phyloP scores from a whole-genome alignment of 176 grass and related monocot species.

The Poa pratensis region DNA sequence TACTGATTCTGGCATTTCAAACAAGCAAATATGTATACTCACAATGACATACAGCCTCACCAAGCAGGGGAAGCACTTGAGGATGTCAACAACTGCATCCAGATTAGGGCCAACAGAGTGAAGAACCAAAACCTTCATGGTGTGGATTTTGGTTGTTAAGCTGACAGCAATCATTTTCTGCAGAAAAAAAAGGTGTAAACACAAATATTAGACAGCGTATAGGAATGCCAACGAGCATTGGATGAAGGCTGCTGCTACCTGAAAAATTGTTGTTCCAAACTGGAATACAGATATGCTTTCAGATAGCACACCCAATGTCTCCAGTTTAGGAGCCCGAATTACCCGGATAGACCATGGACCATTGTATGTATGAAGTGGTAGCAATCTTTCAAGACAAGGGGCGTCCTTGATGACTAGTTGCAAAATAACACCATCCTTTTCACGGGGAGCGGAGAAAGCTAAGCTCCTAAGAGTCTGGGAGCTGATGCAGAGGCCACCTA shows the following conservation, averaged over 20 bases:
- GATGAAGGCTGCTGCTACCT: neutral
- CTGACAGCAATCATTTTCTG: neutral
- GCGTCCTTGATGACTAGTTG: slow-evolving; percentile 6
- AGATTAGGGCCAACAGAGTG: neutral
- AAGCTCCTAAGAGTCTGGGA: neutral
- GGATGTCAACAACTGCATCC: neutral
- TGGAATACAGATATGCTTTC: neutral
- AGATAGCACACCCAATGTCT: neutral
- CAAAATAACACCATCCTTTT: neutral
- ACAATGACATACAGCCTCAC: slow-evolving; percentile 15
- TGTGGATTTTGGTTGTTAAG: neutral
- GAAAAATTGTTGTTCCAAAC: neutral
- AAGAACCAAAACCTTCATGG: slow-evolving; percentile 16
- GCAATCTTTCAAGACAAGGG: neutral
- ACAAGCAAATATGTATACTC: neutral
- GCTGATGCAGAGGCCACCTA: neutral
- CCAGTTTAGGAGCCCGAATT: neutral
- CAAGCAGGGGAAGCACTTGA: slow-evolving; percentile 20
- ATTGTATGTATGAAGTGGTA: neutral
- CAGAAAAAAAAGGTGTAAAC: neutral
- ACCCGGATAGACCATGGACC: neutral
- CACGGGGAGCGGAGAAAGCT: neutral
- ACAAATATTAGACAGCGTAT: neutral
- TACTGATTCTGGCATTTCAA: neutral
- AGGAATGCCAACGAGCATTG: neutral